Conservation (phyloP, 2,329 filamentous ascomycete species). For the Aspergillus sp. region DNA sequence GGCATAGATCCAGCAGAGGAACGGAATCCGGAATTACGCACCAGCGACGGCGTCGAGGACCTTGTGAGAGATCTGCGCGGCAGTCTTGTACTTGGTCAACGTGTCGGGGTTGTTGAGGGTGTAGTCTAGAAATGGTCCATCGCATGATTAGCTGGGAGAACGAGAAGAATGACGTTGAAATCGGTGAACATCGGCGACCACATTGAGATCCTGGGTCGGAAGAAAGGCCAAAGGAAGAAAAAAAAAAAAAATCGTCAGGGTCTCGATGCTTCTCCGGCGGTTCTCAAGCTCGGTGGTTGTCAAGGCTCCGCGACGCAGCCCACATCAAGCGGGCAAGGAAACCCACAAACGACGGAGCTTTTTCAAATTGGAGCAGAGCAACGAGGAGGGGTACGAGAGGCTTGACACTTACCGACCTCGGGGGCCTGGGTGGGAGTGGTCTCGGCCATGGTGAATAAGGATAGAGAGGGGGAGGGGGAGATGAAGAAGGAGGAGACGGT, state of each 20-base stretch:
- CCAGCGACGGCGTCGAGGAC: slow-evolving; percentile 80
- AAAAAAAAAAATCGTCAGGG: neutral
- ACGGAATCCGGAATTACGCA: slow-evolving; percentile 32
- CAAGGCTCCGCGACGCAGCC: slow-evolving; percentile 20
- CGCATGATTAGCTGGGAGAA: slow-evolving; percentile 14
- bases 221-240: neutral
- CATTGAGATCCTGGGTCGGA: neutral
- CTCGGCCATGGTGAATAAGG: slow-evolving; percentile 39
- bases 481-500: neutral
- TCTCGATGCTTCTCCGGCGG: neutral
- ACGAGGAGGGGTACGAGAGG: slow-evolving; percentile 17
- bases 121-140: slow-evolving; percentile 62
- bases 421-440: slow-evolving; percentile 27
- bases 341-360: slow-evolving; percentile 37
- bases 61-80: slow-evolving; percentile 91
- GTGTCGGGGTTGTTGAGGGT: slow-evolving; percentile 88
- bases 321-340: slow-evolving; percentile 17
- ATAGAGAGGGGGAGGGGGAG: slow-evolving; percentile 9
- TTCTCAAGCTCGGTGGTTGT: slow-evolving; percentile 2
- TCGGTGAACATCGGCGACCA: neutral
- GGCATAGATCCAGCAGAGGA: neutral
- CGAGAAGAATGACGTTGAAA: neutral
- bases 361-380: slow-evolving; percentile 21
- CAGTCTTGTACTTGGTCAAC: slow-evolving; percentile 98
- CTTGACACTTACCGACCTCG: slow-evolving; percentile 42